Evolutionary conservation across 108 stramenopile species (phyloP), one percentile per base, ranked within the genome.

Genomic region (Pseudonitzschia delicatissima): DNA sequence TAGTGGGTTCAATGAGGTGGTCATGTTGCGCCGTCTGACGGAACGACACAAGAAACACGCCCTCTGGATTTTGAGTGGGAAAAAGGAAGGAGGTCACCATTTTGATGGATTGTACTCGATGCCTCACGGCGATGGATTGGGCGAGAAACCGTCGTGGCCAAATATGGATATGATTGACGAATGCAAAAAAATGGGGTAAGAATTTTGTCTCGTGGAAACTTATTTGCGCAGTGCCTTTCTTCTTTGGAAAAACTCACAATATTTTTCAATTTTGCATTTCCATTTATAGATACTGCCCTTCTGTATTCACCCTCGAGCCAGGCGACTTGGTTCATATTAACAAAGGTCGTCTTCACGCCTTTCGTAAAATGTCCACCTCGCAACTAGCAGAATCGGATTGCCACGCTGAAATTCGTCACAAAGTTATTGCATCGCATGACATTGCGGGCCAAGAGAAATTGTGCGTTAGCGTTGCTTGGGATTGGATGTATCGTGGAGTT

Each of bases 291-390:
- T 95, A 93, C 57, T 96, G 77, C 70, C 94, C 94, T 6, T 85
- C 82, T 23, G 84, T 96, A 9, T 90, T 93, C 51, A 80, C 87
- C 42, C 76, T 96, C 29, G 86, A 88, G 69, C 89, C 95, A 20
- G 91, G 92, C 15, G 87, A 96, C 45, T 59, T 87, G 40, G 71
- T 93, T 6, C 94, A 93, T 66, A 93, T 96, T 53, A 91, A 90
- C 69, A 96, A 96, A 66, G 94, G 94, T 2, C 81, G 91, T 17
- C 80, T 93, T 1, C 94, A 96, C 68, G 92, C 92, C 51, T 96
- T 96, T 69, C 87, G 92, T 23, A 96, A 96, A 74, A 49, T 90
- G 64, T 63, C 84, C 0, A 51, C 71, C 4, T 52, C 71, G 21
- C 8, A 48, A 31, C 73, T 92, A 23, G 72, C 71, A 36, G 66